Evolutionary conservation across 257 asterid species (phyloP).

Genomic region (Scutellaria galericulata): DNA sequence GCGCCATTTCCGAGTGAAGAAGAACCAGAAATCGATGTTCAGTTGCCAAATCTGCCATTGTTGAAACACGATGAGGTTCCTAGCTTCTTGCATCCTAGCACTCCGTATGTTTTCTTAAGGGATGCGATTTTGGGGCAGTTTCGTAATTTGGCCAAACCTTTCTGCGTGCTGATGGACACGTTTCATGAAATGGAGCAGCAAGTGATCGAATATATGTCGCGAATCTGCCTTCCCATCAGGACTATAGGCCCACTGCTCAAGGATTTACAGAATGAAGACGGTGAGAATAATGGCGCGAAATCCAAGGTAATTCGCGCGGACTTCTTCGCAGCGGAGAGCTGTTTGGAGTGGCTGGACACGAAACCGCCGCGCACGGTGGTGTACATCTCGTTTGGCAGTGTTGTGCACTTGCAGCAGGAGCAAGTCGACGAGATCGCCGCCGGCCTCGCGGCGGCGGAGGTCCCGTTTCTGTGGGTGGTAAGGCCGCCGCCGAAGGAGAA

Average conservation of each 20-base stretch:
- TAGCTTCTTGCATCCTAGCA: constrained; percentile 57
- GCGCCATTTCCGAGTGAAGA: constrained; percentile 60
- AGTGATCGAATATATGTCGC: constrained; percentile 47
- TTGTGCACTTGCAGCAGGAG: constrained; percentile 61
- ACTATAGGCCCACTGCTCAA: constrained; percentile 73
- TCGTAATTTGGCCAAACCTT: constrained; percentile 49
- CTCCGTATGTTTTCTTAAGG: constrained; percentile 39
- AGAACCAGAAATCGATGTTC: constrained; percentile 51
- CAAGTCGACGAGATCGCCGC: constrained; percentile 71
- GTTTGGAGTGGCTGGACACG: constrained; percentile 65
- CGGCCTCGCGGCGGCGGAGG: constrained; percentile 57
- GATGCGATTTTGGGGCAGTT: constrained; percentile 61
- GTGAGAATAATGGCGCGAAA: not conserved
- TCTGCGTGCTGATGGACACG: constrained; percentile 69
- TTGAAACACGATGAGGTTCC: constrained; percentile 72
- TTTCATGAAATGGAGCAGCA: constrained; percentile 64
- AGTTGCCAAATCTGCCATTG: constrained; percentile 62
- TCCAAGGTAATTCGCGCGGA: constrained; percentile 45
- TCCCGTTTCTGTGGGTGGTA: constrained; percentile 71
- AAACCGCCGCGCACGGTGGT: constrained; percentile 60
- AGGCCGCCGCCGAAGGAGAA: constrained; percentile 45
- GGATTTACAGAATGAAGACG: not conserved
- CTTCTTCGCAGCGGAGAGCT: constrained; percentile 48
- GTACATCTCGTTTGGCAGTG: constrained; percentile 78
- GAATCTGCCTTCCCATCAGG: constrained; percentile 51